Evolutionary conservation across 2,329 filamentous ascomycete species (phyloP), one percentile per base, ranked within the genome.

Genomic region (Colletotrichum nymphaeae): DNA sequence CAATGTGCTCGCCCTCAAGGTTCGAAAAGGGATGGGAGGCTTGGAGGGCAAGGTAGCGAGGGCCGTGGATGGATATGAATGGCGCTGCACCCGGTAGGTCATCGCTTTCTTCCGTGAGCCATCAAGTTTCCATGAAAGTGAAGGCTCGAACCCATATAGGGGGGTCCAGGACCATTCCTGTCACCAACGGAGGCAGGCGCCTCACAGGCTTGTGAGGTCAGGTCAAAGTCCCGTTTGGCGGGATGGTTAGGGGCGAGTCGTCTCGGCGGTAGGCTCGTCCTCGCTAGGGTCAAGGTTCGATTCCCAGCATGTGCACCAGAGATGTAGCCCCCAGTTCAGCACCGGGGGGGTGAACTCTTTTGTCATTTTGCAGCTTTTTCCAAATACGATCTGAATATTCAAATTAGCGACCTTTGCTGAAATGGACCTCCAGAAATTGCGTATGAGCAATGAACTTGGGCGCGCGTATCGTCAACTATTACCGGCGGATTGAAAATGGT

Each of bases 171-270:
- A 37, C 30, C 30, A 28, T 37, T 26, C 19, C 57, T 68, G 30
- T 26, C 57, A 60, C 57, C 57, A 60, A 60, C 35, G 26, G 42
- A 30, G 53, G 57, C 52, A 63, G 56, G 57, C 65, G 57, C 28
- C 42, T 63, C 56, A 28, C 12, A 32, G 65, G 63, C 32, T 62
- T 63, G 30, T 24, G 49, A 56, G 66, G 46, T 56, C 66, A 46
- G 66, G 58, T 42, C 66, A 68, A 55, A 55, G 24, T 68, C 46
- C 53, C 30, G 42, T 49, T 68, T 55, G 57, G 24, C 52, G 30
- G 49, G 42, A 24, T 26, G 22, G 32, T 46, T 24, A 30, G 46
- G 30, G 12, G 16, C 30, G 16, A n/a, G 24, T 16, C 63, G 57
- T 30, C n/a, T 57, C 32, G 16, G 42, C 49, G 63, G 26, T 16